These are phyloP conservation scores for Eucalyptus regnans DNA, from an alignment of 345 rosid genomes.

Conservation along the genomic window DNA sequence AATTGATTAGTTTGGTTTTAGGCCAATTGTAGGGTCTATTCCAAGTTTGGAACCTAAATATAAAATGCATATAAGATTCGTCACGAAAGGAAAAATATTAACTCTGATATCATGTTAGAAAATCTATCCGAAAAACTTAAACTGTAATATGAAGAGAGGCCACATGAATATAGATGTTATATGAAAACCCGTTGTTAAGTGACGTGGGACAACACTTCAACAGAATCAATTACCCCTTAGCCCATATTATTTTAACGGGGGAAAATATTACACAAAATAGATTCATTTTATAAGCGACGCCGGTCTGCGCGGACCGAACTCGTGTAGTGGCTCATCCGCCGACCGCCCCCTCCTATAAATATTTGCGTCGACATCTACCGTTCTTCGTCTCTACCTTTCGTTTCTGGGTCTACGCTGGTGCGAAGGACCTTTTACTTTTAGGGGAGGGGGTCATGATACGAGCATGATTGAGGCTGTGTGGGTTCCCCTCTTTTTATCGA, in stretches of 20 bases:
- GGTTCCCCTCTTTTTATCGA: neutral
- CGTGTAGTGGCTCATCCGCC: neutral
- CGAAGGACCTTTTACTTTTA: neutral
- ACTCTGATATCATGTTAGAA: neutral
- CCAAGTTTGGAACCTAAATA: neutral
- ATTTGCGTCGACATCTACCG: neutral
- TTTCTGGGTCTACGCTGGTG: neutral
- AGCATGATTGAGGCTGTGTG: neutral
- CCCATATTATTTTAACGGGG: fast-evolving
- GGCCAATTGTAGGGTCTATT: neutral
- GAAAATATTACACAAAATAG: neutral
- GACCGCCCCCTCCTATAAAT: neutral
- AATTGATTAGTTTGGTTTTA: neutral
- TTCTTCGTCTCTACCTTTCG: neutral
- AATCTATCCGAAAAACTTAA: too few relatives aligned
- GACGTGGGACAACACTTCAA: fast-evolving
- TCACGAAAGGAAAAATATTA: fast-evolving
- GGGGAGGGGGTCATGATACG: neutral
- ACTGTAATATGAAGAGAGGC: fast-evolving
- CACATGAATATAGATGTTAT: fast-evolving
- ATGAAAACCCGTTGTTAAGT: neutral
- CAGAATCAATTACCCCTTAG: fast-evolving
- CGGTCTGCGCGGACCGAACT: neutral
- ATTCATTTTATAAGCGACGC: neutral
- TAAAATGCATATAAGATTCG: too few relatives aligned